phyloP scores from a whole-genome alignment of 345 rosid species.

The Turritis glabra region DNA sequence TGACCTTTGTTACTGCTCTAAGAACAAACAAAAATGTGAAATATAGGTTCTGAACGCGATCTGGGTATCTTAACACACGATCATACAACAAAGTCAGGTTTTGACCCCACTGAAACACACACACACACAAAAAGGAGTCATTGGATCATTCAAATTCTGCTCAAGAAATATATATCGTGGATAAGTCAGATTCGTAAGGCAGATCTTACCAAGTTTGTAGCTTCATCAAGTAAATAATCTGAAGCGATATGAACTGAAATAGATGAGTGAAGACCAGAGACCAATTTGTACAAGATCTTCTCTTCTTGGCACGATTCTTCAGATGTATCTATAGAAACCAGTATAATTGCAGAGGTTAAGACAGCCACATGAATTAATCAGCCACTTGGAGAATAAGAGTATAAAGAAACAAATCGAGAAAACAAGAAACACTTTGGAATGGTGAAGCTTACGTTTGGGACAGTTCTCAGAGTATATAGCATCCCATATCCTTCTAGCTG shows the following conservation, averaged over 20 bases:
- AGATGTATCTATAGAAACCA: constrained; percentile 59
- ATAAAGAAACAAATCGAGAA: background rate
- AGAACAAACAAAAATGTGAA: constrained; percentile 93
- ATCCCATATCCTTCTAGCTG: constrained; percentile 98
- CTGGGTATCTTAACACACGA: constrained; percentile 81
- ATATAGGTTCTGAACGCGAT: constrained; percentile 85
- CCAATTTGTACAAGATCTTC: constrained; percentile 78
- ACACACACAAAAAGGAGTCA: constrained; percentile 5
- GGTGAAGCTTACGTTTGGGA: constrained; percentile 65
- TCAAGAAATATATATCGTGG: background rate
- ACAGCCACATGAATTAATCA: background rate
- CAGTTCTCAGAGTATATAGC: constrained; percentile 89
- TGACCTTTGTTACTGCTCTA: constrained; percentile 87
- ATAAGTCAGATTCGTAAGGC: background rate
- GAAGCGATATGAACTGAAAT: constrained; percentile 88
- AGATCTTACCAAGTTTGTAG: constrained; percentile 53
- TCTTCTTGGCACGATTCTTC: constrained; percentile 83
- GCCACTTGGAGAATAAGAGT: background rate
- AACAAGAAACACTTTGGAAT: background rate
- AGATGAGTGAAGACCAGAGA: constrained; percentile 98
- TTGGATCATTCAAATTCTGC: background rate
- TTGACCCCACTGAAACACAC: constrained; percentile 84
- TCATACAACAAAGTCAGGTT: constrained; percentile 79
- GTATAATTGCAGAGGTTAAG: constrained; percentile 11
- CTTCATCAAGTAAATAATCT: constrained; percentile 87